Base-by-base conservation (phyloP, 2,329 filamentous ascomycete genomes). In the Penicillium sp. region DNA sequence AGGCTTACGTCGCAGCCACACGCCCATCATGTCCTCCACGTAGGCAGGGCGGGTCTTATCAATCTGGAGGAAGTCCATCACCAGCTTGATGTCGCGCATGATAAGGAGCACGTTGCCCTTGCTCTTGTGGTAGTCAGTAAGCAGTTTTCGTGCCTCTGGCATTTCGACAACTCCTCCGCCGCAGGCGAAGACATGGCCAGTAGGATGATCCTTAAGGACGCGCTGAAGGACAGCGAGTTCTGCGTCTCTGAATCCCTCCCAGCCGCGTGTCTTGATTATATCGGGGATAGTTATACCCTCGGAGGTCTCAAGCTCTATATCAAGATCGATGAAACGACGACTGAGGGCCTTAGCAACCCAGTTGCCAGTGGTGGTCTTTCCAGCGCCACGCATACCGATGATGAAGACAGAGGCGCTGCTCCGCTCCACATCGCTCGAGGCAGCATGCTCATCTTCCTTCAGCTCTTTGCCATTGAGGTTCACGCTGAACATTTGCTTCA, bases 351-450 rank as follows among this genome's bases (percentile, higher is more conserved):
- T 84, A 0, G 89, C 87, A 69, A 94, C 88, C 91, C 93, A 96
- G 15, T 85, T 84, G 53, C 94, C 94, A 36, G 90, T 89, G 0
- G 94, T 99, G 0, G 94, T 97, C 79, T 99, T 99, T 27, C 94
- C 94, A 41, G 93, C 94, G 56, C 94, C 94, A 64, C 94, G 87
- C 94, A 99, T 99, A 10, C 94, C 94, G 65, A 99, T 93, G 60
- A 99, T 88, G 77, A 97, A 92, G 51, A 97, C 88, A 0, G 93
- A 96, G 83, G 66, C 85, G 64, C 65, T 73, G 49, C 66, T 73
- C 60, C 77, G 79, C 57, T 74, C 74, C 53, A 70, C 64, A 13
- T 70, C 66, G 31, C 74, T 76, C 12, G 74, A 69, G 25, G 75
- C 73, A 45, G 77, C 64, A 27, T 65, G 61, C 47, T 74, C 72